Conservation (phyloP, 768 basidiomycete species). For the Lyophyllum semitale region DNA sequence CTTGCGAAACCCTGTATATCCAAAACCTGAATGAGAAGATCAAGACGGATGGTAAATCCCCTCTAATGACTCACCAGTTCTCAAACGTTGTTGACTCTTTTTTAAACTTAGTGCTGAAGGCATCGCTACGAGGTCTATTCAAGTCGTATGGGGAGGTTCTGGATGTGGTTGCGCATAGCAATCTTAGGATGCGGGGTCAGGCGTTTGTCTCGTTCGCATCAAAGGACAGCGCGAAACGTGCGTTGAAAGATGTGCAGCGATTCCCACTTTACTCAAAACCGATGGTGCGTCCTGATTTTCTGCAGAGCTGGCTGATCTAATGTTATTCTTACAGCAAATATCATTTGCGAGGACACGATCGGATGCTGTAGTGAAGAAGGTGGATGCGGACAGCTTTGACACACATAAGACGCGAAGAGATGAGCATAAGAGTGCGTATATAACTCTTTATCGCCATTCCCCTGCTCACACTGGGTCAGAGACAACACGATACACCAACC, state of each 20-base stretch:
- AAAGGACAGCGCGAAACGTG: constrained; percentile 81
- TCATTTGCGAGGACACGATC: constrained; percentile 88
- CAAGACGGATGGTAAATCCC: constrained; percentile 64
- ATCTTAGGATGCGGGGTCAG: constrained; percentile 97
- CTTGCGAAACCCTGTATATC: constrained; percentile 89
- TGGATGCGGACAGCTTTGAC: constrained; percentile 70
- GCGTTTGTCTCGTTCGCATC: constrained; percentile 94
- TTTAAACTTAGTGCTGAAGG: constrained; percentile 70
- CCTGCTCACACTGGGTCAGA: constrained; percentile 42
- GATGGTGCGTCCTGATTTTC: constrained; percentile 64
- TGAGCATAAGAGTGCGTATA: constrained; percentile 80
- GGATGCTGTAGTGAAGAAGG: constrained; percentile 83
- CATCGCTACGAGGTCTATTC: constrained; percentile 86
- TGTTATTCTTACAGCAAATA: constrained; percentile 69
- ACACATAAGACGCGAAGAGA: constrained; percentile 72
- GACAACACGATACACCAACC: constrained; percentile 84
- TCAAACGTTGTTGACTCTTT: neutral
- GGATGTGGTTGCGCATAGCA: constrained; percentile 93
- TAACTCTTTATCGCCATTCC: neutral
- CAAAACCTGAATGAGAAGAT: constrained; percentile 97
- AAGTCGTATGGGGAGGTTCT: constrained; percentile 91
- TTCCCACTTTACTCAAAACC: constrained; percentile 97
- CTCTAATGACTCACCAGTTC: neutral
- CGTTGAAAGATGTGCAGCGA: constrained; percentile 88
- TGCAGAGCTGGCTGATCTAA: constrained; percentile 4